These are phyloP conservation scores for Pyrenochaeta sp. DNA, from an alignment of 2,329 filamentous ascomycete genomes.

Conservation along the genomic window DNA sequence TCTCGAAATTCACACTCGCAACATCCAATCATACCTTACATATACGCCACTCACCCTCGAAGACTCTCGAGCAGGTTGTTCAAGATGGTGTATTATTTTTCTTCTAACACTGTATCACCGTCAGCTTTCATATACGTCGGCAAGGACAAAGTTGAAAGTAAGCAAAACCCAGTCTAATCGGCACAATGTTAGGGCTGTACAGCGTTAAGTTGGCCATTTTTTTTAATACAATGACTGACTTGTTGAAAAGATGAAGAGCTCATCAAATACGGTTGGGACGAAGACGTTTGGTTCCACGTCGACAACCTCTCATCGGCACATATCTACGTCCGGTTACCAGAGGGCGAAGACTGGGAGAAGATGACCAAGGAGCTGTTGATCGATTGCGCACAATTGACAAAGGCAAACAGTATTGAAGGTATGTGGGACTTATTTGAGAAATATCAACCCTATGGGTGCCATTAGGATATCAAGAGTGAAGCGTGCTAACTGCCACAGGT, in stretches of 20 bases:
- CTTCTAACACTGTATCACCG: constrained; percentile 82
- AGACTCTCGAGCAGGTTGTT: background rate
- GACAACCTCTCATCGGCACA: constrained; percentile 97
- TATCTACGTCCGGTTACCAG: constrained; percentile 86
- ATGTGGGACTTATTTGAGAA: background rate
- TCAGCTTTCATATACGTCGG: constrained; percentile 92
- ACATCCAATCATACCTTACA: constrained; percentile 1
- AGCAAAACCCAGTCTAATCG: constrained; percentile 40
- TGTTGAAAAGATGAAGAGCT: constrained; percentile 85
- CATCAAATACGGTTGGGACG: constrained; percentile 92
- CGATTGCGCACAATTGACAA: constrained; percentile 96
- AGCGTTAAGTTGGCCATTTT: background rate
- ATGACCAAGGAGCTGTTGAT: constrained; percentile 78
- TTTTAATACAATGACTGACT: background rate
- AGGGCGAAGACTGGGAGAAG: constrained; percentile 82
- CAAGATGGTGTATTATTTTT: constrained; percentile 94
- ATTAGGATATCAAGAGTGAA: background rate
- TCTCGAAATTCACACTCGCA: constrained; percentile 32
- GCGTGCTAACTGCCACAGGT: constrained; percentile 59
- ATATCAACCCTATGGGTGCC: background rate
- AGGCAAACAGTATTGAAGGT: constrained; percentile 98
- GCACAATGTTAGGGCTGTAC: background rate
- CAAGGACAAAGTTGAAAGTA: constrained; percentile 99
- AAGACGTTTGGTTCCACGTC: constrained; percentile 98
- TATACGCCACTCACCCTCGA: background rate